Percentiles rank a stretch among this genome's conserved stretches.
Conservation (phyloP, 2,329 filamentous ascomycete species). For the Fusarium drepaniforme region DNA sequence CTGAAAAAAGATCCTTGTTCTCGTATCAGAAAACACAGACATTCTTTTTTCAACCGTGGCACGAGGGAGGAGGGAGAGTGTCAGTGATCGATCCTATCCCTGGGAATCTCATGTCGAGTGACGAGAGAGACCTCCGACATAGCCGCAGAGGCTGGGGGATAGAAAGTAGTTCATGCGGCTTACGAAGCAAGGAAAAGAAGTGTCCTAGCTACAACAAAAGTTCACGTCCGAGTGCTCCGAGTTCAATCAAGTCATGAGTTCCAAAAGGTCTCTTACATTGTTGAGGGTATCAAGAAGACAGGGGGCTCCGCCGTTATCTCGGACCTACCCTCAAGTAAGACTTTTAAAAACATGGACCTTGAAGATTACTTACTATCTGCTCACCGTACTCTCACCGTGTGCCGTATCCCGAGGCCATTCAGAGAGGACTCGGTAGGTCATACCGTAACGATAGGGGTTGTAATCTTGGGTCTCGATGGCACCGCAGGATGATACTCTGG, state of each 20-base stretch:
- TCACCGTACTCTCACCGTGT: not conserved
- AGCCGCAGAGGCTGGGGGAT: not conserved
- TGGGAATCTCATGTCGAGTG: not conserved
- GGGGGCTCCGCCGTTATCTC: not conserved
- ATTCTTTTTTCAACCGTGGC: not conserved
- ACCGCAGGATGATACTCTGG: slow-evolving; percentile 6
- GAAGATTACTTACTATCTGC: not conserved
- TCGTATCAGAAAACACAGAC: not conserved
- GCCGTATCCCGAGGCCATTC: not conserved
- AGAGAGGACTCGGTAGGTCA: not conserved
- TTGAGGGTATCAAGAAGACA: not conserved
- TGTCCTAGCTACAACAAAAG: not conserved
- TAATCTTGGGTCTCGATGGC: slow-evolving; percentile 1
- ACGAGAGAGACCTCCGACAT: not conserved
- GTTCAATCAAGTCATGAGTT: not conserved
- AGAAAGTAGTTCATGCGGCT: not conserved
- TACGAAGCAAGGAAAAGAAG: not conserved
- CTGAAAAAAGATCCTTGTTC: not conserved
- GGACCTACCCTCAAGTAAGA: not conserved
- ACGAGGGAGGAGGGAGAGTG: not conserved
- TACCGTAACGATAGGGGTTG: not conserved
- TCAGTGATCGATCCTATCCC: not conserved
- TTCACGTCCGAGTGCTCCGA: not conserved
- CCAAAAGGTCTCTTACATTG: not conserved
- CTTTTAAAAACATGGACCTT: not conserved